Conservation (phyloP, 164 flowering plant species). For the Amborella trichopoda region DNA sequence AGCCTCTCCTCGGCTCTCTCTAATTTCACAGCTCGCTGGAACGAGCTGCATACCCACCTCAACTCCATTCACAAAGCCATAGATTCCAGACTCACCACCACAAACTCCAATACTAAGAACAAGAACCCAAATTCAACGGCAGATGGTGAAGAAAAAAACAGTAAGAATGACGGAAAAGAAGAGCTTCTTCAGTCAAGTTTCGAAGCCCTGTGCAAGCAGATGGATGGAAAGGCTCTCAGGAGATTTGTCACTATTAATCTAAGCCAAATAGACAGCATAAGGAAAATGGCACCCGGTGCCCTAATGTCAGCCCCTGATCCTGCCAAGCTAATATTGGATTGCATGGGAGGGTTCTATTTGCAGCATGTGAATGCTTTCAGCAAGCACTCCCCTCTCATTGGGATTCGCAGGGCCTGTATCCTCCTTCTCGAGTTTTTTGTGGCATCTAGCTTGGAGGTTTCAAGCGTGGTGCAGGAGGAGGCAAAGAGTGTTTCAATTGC, state of each 20-base stretch:
- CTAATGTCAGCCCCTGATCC: conserved; percentile 3
- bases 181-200: too few relatives aligned
- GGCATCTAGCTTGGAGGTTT: conserved; percentile 7
- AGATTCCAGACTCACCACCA: too few relatives aligned
- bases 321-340: conserved; percentile 2
- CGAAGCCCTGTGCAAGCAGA: too few relatives aligned
- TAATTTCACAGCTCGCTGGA: conserved; percentile 21
- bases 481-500: conserved; percentile 27
- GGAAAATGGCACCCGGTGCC: too few relatives aligned
- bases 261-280: too few relatives aligned
- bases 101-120: too few relatives aligned
- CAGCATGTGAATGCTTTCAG: not conserved
- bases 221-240: too few relatives aligned
- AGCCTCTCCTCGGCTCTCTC: conserved; percentile 21
- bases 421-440: conserved; percentile 31
- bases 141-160: too few relatives aligned
- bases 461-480: conserved; percentile 13
- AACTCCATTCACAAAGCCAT: conserved; percentile 20
- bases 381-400: conserved; percentile 25
- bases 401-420: conserved; percentile 24
- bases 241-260: too few relatives aligned
- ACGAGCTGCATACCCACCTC: conserved; percentile 32
- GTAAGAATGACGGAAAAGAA: too few relatives aligned
- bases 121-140: too few relatives aligned
- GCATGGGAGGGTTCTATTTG: conserved; percentile 1